Conservation (phyloP, 2,329 filamentous ascomycete species). For the Endoconidiophora polonica region DNA sequence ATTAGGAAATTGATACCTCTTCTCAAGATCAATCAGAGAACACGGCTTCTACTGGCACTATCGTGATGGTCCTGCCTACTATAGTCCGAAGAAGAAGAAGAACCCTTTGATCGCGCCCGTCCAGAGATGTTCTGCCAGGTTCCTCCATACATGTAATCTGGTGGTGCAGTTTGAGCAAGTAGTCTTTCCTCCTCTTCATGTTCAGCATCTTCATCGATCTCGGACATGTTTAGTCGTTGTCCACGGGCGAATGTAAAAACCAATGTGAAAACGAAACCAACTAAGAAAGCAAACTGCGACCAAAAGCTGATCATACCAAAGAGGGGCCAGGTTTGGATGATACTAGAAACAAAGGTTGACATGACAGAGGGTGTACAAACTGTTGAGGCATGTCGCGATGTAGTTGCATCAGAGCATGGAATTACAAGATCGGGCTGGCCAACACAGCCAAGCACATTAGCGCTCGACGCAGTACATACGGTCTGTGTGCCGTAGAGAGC, state of each 20-base stretch:
- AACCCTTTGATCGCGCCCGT: constrained; percentile 4
- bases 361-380: constrained; percentile 86
- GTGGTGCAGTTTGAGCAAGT: constrained; percentile 73
- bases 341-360: constrained; percentile 81
- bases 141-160: constrained; percentile 12
- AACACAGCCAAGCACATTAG: constrained; percentile 55
- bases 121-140: constrained; percentile 8
- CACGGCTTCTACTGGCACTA: not conserved
- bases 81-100: not conserved
- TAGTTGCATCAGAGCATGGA: constrained; percentile 61
- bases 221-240: constrained; percentile 57
- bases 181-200: constrained; percentile 88
- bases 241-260: constrained; percentile 63
- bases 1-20: not conserved
- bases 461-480: constrained; percentile 62
- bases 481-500: constrained; percentile 87
- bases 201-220: constrained; percentile 77
- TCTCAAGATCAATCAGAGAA: not conserved
- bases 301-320: constrained; percentile 90
- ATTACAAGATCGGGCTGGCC: constrained; percentile 54
- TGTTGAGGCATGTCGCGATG: constrained; percentile 53
- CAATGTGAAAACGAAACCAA: constrained; percentile 67
- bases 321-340: constrained; percentile 87
- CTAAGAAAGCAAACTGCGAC: constrained; percentile 86
- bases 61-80: not conserved